Base-by-base conservation (phyloP, 106 monocot species). In the Iris macrosiphon region DNA sequence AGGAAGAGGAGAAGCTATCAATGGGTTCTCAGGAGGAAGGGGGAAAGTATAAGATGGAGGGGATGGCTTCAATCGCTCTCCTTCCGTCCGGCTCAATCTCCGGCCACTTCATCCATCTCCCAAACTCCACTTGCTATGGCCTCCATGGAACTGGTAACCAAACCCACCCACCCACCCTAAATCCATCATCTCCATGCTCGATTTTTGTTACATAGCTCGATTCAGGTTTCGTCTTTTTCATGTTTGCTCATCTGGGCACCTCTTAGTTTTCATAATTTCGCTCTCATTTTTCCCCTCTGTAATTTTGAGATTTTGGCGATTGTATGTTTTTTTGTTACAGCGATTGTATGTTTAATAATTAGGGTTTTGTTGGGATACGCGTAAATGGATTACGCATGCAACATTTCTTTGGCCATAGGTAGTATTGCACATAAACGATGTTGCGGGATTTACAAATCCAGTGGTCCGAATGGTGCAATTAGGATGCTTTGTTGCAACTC, bases 111-210 rank as follows among this genome's bases (percentile, higher is more conserved):
- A 67, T 91, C 27, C 52, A 52, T 14, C 67, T 95, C 22, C 89
- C 84, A 2, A 59, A 85, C 6, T 95, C 89, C 45, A 46, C 64
- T 48, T 89, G 94, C 70, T 95, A 89, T 46, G 89, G 94, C 27
- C 84, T 95, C 23, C 89, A 82, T 32, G 94, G 94, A 65, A 82
- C 79, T 32, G 89, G 89, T 95, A 73, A 20, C n/a, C n/a, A n/a
- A n/a, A n/a, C n/a, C n/a, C n/a, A n/a, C n/a, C n/a, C n/a, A n/a
- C n/a, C n/a, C n/a, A n/a, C n/a, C n/a, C n/a, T n/a, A n/a, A n/a
- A n/a, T n/a, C n/a, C n/a, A n/a, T n/a, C n/a, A n/a, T n/a, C n/a
- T n/a, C n/a, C n/a, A n/a, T n/a, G n/a, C n/a, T n/a, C n/a, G n/a
- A n/a, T n/a, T n/a, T n/a, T n/a, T n/a, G n/a, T n/a, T n/a, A n/a